Percentiles rank a stretch among this genome's conserved stretches.
Conservation (phyloP, 257 asterid genomes). For the Craterostigma plantagineum region DNA sequence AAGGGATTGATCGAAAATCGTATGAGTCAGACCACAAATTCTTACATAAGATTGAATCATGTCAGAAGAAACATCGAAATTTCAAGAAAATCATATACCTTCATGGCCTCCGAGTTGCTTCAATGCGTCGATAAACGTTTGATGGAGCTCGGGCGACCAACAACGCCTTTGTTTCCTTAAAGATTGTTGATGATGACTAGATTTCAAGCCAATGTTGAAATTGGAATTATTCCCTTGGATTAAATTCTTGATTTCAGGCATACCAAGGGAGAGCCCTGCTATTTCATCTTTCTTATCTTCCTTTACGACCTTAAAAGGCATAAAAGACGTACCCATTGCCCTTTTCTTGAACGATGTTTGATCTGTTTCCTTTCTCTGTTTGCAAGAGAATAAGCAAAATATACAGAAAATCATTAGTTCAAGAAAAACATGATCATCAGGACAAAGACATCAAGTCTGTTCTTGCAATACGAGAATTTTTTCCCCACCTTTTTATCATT, state of each 20-base stretch:
- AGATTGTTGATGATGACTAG: conserved; percentile 24
- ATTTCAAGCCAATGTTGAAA: conserved; percentile 22
- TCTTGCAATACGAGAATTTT: neutral
- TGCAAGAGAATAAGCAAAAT: conserved; percentile 2
- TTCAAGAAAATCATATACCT: conserved; percentile 8
- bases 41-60: neutral
- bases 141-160: conserved; percentile 88
- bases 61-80: neutral
- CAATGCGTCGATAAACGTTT: conserved; percentile 52
- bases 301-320: conserved; percentile 24
- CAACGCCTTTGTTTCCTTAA: conserved; percentile 73
- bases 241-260: conserved; percentile 33
- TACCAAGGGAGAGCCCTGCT: conserved; percentile 45
- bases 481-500: conserved; percentile 3
- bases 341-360: conserved; percentile 4
- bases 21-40: neutral
- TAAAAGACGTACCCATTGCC: no score
- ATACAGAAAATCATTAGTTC: no score
- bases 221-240: conserved; percentile 23
- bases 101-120: conserved; percentile 68
- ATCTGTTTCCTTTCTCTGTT: conserved; percentile 19
- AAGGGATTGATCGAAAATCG: conserved; percentile 3
- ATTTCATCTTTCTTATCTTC: conserved; percentile 24
- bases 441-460: conserved; percentile 7
- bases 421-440: no score